A percentile compares a stretch with the other conserved stretches of the same genome.
These are phyloP conservation scores for Leishmania braziliensis DNA, from an alignment of 208 protist genomes.

Conservation along the genomic window DNA sequence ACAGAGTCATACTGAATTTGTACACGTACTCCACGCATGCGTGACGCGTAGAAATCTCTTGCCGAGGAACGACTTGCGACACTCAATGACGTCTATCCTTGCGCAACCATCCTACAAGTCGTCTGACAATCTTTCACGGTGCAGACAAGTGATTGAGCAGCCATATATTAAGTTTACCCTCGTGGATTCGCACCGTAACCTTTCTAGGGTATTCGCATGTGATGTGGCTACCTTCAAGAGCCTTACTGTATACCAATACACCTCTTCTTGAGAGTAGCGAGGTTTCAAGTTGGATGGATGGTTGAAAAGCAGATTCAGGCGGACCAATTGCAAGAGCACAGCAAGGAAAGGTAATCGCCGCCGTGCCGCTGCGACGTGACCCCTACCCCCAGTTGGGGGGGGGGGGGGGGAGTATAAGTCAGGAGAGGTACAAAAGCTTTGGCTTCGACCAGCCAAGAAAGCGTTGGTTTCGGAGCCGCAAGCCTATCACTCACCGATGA, in stretches of 20 bases:
- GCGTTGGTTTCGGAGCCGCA: conserved; percentile 48
- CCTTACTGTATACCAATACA: conserved; percentile 54
- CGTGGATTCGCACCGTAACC: conserved; percentile 32
- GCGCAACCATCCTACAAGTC: conserved; percentile 12
- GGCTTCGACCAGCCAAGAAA: conserved; percentile 24
- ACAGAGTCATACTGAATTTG: neutral
- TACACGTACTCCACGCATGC: neutral
- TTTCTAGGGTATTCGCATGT: conserved; percentile 39
- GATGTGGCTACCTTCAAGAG: conserved; percentile 48
- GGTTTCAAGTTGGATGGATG: conserved; percentile 10
- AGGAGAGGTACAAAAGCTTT: conserved; percentile 5
- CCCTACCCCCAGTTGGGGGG: conserved; percentile 1
- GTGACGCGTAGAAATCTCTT: neutral
- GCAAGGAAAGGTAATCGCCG: conserved; percentile 23
- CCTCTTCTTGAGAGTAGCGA: conserved; percentile 36
- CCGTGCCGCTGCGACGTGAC: conserved; percentile 20
- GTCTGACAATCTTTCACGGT: conserved; percentile 2
- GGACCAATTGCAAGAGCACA: conserved; percentile 13
- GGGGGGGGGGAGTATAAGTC: neutral
- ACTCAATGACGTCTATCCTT: conserved; percentile 27
- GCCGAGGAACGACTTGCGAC: neutral
- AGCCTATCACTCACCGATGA: conserved; percentile 47
- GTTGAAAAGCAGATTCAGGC: conserved; percentile 40
- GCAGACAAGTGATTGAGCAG: conserved; percentile 22
- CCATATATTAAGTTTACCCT: conserved; percentile 39